Conservation (phyloP, 169 alveolate genomes). For the Cryptosporidium meleagridis region DNA sequence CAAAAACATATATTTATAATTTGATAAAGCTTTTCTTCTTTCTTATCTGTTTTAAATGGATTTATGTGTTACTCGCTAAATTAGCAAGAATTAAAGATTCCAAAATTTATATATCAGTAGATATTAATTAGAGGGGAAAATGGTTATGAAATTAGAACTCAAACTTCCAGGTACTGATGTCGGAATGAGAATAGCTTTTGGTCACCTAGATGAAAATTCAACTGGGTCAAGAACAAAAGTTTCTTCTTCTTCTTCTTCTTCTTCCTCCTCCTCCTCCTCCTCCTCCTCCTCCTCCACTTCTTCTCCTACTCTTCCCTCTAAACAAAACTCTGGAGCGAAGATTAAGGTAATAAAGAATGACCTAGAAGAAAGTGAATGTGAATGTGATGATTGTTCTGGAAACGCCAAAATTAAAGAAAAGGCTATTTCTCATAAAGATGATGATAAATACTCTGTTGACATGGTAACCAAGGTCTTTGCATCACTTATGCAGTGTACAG, state of each 20-base stretch:
- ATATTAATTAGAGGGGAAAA: not conserved
- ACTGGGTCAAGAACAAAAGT: not conserved
- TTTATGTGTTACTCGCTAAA: not conserved
- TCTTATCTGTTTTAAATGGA: not conserved
- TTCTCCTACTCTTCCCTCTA: not conserved
- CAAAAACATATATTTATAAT: not conserved
- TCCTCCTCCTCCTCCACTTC: not conserved
- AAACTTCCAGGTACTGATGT: constrained; percentile 67
- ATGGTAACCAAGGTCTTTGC: constrained; percentile 62
- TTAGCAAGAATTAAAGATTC: not conserved
- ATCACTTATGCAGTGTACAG: constrained; percentile 65
- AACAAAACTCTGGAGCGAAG: not conserved
- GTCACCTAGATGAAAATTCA: constrained; percentile 6
- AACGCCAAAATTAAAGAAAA: not conserved
- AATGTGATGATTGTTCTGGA: constrained; percentile 29
- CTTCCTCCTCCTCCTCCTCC: not conserved
- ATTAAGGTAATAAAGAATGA: not conserved
- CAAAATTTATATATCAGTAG: not conserved
- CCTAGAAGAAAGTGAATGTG: constrained; percentile 50
- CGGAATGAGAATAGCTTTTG: constrained; percentile 59
- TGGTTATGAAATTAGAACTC: constrained; percentile 42
- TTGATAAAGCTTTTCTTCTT: not conserved
- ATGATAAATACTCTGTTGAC: constrained; percentile 11
- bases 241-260: not conserved
- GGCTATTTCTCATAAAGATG: not conserved